Percentiles rank a stretch among this genome's conserved stretches.
These are phyloP conservation scores for Rubia balearica DNA, from an alignment of 305 asterid species.

Conservation along the genomic window DNA sequence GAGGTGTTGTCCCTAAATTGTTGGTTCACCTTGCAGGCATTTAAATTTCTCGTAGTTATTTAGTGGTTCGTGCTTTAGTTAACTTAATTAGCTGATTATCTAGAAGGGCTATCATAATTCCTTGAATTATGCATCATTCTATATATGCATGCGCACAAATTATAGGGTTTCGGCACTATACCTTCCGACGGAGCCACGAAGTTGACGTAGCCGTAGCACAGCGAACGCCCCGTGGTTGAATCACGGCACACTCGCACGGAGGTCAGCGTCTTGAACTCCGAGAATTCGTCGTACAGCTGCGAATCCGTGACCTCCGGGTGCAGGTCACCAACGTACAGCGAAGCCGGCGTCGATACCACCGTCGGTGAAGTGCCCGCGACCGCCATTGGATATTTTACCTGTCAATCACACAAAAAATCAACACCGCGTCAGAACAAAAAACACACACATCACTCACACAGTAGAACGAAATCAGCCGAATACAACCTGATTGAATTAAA, in stretches of 20 bases:
- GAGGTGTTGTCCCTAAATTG: too few species aligned
- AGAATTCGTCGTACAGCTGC: constrained; percentile 48
- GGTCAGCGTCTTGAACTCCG: constrained; percentile 47
- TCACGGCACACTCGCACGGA: constrained; percentile 84
- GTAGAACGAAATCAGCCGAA: neutral
- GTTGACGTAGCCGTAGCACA: constrained; percentile 86
- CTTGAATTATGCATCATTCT: too few species aligned
- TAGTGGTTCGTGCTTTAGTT: too few species aligned
- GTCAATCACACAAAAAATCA: neutral
- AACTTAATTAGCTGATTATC: too few species aligned
- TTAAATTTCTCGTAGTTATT: too few species aligned
- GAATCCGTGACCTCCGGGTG: constrained; percentile 54
- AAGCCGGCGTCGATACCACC: constrained; percentile 39
- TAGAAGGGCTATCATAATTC: too few species aligned
- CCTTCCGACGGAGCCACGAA: constrained; percentile 63
- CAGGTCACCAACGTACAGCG: constrained; percentile 84
- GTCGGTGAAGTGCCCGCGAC: constrained; percentile 34
- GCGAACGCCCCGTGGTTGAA: constrained; percentile 59
- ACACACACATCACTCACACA: neutral
- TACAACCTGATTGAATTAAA: neutral
- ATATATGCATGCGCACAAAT: too few species aligned
- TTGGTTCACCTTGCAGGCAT: too few species aligned
- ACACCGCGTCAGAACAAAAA: neutral
- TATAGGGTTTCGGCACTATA: constrained; percentile 8
- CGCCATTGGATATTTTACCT: constrained; percentile 33